Conservation (phyloP, 176 grass and related monocot species). For the Juncus inflexus region DNA sequence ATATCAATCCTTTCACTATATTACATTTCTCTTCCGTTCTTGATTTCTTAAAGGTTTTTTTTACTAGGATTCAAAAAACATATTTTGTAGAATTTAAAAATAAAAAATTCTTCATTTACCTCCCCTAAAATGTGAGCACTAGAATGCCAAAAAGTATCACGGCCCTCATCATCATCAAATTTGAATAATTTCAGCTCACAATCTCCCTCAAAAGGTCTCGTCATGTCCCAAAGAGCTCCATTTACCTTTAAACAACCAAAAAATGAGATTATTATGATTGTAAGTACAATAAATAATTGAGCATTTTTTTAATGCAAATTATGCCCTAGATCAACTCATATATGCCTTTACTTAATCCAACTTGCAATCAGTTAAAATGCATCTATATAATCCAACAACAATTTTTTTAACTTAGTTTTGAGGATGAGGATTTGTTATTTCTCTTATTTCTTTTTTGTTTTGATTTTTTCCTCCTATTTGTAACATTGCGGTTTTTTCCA, state of each 20-base stretch:
- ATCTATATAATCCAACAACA: no score
- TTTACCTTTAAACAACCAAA: constrained; percentile 38
- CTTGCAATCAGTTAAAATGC: neutral
- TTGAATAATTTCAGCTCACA: constrained; percentile 86
- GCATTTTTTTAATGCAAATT: neutral
- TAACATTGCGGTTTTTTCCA: neutral
- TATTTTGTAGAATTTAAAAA: no score
- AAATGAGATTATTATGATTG: constrained; percentile 6
- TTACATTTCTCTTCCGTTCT: no score
- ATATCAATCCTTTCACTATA: no score
- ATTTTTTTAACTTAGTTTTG: no score
- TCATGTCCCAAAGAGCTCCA: constrained; percentile 90
- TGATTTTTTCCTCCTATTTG: neutral
- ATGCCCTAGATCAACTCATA: neutral
- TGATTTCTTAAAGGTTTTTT: no score
- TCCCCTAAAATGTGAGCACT: constrained; percentile 98
- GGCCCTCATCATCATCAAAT: constrained; percentile 83
- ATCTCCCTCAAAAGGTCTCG: constrained; percentile 74
- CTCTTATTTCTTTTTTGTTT: neutral
- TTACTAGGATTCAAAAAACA: no score
- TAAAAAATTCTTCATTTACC: constrained; percentile 33
- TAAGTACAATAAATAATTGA: constrained; percentile 4
- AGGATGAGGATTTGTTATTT: neutral
- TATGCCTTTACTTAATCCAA: neutral
- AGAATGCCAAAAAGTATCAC: constrained; percentile 97